Base-by-base conservation (phyloP, 495 filamentous ascomycete genomes). In the Aspergillus bertholletiae region DNA sequence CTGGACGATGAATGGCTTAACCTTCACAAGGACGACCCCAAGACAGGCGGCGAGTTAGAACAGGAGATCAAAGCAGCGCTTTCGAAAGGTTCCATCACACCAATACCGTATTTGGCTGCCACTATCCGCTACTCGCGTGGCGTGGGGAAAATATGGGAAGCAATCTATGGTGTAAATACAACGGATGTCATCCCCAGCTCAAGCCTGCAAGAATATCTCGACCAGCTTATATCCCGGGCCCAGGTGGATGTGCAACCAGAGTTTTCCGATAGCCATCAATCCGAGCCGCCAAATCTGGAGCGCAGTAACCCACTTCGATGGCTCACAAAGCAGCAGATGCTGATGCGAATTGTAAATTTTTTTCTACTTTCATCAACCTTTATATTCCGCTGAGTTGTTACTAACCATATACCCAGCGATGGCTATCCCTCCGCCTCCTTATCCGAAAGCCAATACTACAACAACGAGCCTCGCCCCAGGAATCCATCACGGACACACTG, bases 91-190 rank as follows among this genome's bases (percentile, higher is more conserved):
- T 45, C 23, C 4, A 18, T 37, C 20, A 54, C 56, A 15, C 28
- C 56, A 2, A 54, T 59, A 3, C 51, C 62, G 5, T 68, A 63
- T 45, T 24, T 68, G 5, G 32, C 55, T 41, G 65, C 62, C 13
- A 68, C 62, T 53, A 46, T 55, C 12, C 55, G 43, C 22, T 68
- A 68, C 41, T 68, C 65, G 2, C 54, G 26, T 5, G 58, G 63
- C 0, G 49, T 68, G 23, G 62, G 65, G 0, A 68, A 65, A 24
- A 58, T 68, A 5, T 68, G 65, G 65, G 65, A 68, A 30, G 58
- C 54, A 0, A 46, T 65, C 26, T 68, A 68, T 40, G 58, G 60
- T n/a, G 62, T 55, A 17, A 45, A 51, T 1, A 62, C 45, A 2
- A 55, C 51, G 8, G 54, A 63, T 3, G 49, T 52, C 1, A 40